Conservation (phyloP, 306 rosid species). For the Macrotyloma uniflorum region DNA sequence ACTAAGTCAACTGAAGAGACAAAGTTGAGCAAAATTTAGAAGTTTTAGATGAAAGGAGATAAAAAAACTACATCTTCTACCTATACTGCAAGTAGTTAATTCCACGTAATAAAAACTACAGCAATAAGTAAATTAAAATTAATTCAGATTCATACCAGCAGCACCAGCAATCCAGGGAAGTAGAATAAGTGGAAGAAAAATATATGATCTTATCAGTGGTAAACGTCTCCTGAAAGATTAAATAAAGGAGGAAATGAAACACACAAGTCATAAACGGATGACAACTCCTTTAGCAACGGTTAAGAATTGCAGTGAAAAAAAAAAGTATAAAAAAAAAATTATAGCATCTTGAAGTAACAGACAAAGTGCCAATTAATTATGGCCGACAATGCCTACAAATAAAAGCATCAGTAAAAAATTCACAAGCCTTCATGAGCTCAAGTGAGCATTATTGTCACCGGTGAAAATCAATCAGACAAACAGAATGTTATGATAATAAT, state of each 20-base stretch:
- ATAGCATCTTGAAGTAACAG: slow-evolving; percentile 5
- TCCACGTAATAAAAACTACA: slow-evolving; percentile 7
- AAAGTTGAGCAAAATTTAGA: background rate
- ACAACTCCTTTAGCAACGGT: slow-evolving; percentile 27
- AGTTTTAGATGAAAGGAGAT: slow-evolving; percentile 14
- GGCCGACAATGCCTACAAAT: background rate
- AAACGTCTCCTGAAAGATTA: slow-evolving; percentile 85
- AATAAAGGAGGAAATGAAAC: slow-evolving; percentile 13
- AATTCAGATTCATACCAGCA: slow-evolving; percentile 62
- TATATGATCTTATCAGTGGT: slow-evolving; percentile 76
- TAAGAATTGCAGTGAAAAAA: slow-evolving; percentile 1
- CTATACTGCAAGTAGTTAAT: slow-evolving; percentile 25
- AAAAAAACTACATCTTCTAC: slow-evolving; percentile 1
- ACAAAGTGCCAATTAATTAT: slow-evolving; percentile 5
- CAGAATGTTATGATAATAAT: slow-evolving; percentile 4
- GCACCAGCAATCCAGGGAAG: slow-evolving; percentile 88
- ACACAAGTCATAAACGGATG: slow-evolving; percentile 2
- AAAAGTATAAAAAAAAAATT: background rate
- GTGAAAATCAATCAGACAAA: slow-evolving; percentile 23
- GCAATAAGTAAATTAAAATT: slow-evolving; percentile 1
- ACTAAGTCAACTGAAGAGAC: slow-evolving; percentile 16
- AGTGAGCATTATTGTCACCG: slow-evolving; percentile 13
- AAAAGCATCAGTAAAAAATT: background rate
- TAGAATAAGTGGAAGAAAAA: slow-evolving; percentile 78
- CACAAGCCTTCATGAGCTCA: slow-evolving; percentile 24